phyloP scores from a whole-genome alignment of 163 green algal genomes.

The Trebouxiophyceae sp. region DNA sequence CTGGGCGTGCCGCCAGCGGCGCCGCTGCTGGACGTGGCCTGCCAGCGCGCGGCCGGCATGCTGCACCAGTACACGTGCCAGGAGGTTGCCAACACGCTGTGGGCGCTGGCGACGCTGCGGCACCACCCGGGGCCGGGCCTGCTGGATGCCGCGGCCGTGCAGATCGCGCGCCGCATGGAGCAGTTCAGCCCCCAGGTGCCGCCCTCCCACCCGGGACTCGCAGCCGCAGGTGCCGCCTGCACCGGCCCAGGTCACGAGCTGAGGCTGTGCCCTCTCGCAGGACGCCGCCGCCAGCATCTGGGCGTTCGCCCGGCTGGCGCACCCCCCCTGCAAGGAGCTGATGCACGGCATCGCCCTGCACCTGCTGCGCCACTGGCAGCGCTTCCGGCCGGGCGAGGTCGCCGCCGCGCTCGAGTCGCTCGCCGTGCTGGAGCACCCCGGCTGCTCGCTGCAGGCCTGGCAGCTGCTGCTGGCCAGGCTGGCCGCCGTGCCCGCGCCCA shows the following conservation, averaged over 20 bases:
- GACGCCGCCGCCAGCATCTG: slow-evolving; percentile 42
- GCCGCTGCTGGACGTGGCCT: slow-evolving; percentile 17
- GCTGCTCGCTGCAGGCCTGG: slow-evolving; percentile 13
- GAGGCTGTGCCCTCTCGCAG: slow-evolving; percentile 6
- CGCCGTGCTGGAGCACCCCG: slow-evolving; percentile 23
- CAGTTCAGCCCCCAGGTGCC: slow-evolving; percentile 28
- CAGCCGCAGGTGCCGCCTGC: not conserved
- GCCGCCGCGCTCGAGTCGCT: slow-evolving; percentile 40
- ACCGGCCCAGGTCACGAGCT: not conserved
- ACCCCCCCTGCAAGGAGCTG: slow-evolving; percentile 20
- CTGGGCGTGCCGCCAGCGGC: slow-evolving; percentile 22
- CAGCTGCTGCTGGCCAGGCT: slow-evolving; percentile 21
- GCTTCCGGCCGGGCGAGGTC: slow-evolving; percentile 30
- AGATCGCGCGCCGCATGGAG: slow-evolving; percentile 27
- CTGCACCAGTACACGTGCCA: slow-evolving; percentile 34
- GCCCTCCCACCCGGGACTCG: not conserved
- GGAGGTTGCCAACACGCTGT: slow-evolving; percentile 40
- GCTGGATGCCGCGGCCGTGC: slow-evolving; percentile 22
- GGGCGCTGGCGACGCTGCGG: slow-evolving; percentile 30
- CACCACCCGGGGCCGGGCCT: slow-evolving; percentile 26
- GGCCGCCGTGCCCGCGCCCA: not conserved
- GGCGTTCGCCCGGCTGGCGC: slow-evolving; percentile 35
- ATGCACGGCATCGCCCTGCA: slow-evolving; percentile 14
- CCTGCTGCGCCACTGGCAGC: slow-evolving; percentile 20
- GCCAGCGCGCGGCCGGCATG: slow-evolving; percentile 2